phyloP scores from a whole-genome alignment of 2,329 filamentous ascomycete genomes.

The Fusarium sp. region DNA sequence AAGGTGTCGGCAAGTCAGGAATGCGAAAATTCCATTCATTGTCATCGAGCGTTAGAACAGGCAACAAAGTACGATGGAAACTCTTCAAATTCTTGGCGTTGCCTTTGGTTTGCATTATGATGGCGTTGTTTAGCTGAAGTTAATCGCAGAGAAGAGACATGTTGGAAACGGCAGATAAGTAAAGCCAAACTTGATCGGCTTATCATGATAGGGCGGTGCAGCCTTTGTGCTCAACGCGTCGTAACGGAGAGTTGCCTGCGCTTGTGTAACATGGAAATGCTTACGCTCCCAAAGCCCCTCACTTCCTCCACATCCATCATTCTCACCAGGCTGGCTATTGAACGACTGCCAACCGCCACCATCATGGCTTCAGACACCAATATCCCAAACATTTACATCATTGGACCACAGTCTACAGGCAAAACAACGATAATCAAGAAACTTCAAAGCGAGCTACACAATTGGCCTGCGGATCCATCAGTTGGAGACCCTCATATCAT shows the following conservation, averaged over 20 bases:
- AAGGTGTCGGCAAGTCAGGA: not conserved
- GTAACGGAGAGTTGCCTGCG: not conserved
- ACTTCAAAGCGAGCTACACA: constrained; percentile 45
- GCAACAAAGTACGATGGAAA: not conserved
- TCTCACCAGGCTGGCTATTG: accelerated
- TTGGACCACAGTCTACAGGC: constrained; percentile 60
- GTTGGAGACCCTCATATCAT: constrained; percentile 46
- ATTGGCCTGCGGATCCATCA: constrained; percentile 7
- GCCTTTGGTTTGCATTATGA: not conserved
- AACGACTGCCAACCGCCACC: accelerated
- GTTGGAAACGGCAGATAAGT: too few relatives aligned
- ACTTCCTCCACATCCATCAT: not conserved
- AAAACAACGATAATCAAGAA: constrained; percentile 59
- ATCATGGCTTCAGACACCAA: not conserved
- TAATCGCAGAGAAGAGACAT: accelerated
- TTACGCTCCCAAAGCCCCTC: not conserved
- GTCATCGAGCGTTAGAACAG: not conserved
- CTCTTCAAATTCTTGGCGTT: not conserved
- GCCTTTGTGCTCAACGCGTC: not conserved
- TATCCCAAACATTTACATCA: constrained; percentile 53
- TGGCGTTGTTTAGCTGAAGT: not conserved
- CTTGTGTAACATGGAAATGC: not conserved
- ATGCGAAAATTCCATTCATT: not conserved
- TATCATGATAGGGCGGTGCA: not conserved
- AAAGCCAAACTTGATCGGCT: not conserved